These are phyloP conservation scores for Aureobasidium sp. DNA, from an alignment of 2,329 filamentous ascomycete species.

Conservation along the genomic window DNA sequence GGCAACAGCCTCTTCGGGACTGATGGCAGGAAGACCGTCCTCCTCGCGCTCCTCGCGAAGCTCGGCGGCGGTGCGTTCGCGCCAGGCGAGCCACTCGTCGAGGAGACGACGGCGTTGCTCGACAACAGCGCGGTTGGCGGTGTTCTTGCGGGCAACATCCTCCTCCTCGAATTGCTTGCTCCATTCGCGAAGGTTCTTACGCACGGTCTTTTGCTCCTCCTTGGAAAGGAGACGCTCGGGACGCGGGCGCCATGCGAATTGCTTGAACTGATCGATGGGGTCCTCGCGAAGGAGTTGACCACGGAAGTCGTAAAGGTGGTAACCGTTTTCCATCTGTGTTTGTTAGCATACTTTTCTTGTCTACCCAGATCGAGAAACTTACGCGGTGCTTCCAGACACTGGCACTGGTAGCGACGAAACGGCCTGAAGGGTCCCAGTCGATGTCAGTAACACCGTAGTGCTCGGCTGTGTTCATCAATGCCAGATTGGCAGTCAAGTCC, in stretches of 20 bases:
- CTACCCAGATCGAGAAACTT: constrained; percentile 33
- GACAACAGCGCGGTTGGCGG: constrained; percentile 87
- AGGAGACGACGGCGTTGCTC: constrained; percentile 76
- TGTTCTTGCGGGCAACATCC: constrained; percentile 86
- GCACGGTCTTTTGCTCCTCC: constrained; percentile 95
- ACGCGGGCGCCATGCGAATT: constrained; percentile 88
- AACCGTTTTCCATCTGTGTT: constrained; percentile 92
- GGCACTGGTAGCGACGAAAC: constrained; percentile 88
- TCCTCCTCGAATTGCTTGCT: constrained; percentile 90
- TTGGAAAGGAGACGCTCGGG: constrained; percentile 86
- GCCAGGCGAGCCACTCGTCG: constrained; percentile 84
- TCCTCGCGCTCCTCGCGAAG: constrained; percentile 61
- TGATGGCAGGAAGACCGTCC: constrained; percentile 58
- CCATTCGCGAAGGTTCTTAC: constrained; percentile 98
- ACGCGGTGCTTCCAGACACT: constrained; percentile 94
- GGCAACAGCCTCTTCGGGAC: constrained; percentile 52
- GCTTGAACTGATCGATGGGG: constrained; percentile 94
- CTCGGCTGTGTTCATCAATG: constrained; percentile 86
- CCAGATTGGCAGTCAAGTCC: constrained; percentile 90
- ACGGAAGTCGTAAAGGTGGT: constrained; percentile 96
- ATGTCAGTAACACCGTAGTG: constrained; percentile 98
- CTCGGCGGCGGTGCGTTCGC: constrained; percentile 63
- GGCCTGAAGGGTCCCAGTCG: constrained; percentile 94
- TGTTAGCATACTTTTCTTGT: background rate
- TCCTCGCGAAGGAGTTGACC: constrained; percentile 85